phyloP scores from a whole-genome alignment of 2,329 filamentous ascomycete species.

The Fusarium verrucosum region DNA sequence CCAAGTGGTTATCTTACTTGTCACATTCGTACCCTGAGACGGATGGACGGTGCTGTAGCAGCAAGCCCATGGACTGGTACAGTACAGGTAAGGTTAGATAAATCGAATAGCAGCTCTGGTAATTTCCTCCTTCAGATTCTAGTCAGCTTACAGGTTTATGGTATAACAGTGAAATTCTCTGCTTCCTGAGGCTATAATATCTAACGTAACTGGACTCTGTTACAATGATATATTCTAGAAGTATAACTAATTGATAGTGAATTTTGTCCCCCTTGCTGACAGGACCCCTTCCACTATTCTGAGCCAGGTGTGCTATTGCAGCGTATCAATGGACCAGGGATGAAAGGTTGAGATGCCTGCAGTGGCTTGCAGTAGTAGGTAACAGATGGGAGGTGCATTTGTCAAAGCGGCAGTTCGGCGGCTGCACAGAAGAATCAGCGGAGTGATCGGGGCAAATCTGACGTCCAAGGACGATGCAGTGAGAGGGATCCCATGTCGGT shows the following conservation, averaged over 20 bases:
- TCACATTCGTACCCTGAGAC: conserved; percentile 10
- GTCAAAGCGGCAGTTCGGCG: conserved; percentile 13
- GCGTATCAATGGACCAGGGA: conserved; percentile 17
- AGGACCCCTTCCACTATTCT: neutral
- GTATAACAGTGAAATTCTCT: neutral
- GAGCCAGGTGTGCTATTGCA: conserved; percentile 18
- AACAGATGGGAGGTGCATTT: conserved; percentile 7
- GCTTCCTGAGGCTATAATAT: neutral
- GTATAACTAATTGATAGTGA: neutral
- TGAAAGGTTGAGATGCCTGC: conserved; percentile 6
- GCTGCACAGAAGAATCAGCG: conserved; percentile 3
- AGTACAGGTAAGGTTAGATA: neutral
- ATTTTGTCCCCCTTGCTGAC: neutral
- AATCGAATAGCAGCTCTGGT: neutral
- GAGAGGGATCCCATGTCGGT: conserved; percentile 11
- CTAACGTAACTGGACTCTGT: neutral
- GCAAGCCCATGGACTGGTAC: neutral
- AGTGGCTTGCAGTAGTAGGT: conserved; percentile 41
- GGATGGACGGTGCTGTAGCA: neutral
- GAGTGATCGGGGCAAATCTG: conserved; percentile 23
- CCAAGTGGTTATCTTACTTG: conserved; percentile 30
- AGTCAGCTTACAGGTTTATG: neutral
- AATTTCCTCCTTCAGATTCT: neutral
- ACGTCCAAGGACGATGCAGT: neutral
- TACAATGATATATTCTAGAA: neutral